These are phyloP conservation scores for Coemansia sp. DNA, from an alignment of 192 early-diverging fungal genomes.

Conservation along the genomic window DNA sequence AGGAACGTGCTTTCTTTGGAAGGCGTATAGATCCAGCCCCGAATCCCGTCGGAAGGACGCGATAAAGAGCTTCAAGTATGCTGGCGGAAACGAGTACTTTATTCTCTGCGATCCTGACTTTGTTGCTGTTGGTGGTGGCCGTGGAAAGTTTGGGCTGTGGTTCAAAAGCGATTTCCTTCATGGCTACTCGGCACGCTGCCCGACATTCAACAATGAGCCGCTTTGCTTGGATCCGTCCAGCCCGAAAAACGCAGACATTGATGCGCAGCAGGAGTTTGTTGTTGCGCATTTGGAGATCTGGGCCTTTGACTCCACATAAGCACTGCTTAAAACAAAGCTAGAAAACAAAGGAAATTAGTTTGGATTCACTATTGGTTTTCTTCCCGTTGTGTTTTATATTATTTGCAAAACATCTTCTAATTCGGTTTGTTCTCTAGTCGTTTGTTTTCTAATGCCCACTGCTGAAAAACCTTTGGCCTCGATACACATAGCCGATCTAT, in stretches of 20 bases:
- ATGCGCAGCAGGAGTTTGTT: conserved; percentile 53
- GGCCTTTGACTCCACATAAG: conserved; percentile 36
- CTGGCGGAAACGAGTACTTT: conserved; percentile 80
- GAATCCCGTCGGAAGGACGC: conserved; percentile 50
- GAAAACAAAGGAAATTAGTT: neutral
- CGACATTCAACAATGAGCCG: conserved; percentile 75
- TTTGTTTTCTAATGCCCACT: neutral
- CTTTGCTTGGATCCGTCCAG: conserved; percentile 50
- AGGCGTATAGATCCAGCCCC: conserved; percentile 47
- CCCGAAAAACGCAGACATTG: conserved; percentile 25
- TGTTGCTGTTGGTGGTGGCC: conserved; percentile 76
- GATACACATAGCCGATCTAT: conserved; percentile 10
- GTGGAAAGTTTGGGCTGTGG: conserved; percentile 77
- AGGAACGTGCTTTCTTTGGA: conserved; percentile 84
- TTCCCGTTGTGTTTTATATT: neutral
- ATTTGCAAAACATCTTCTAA: too few relatives aligned
- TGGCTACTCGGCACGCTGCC: conserved; percentile 67
- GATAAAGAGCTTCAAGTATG: conserved; percentile 66
- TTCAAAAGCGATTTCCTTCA: conserved; percentile 68
- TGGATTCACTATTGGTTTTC: neutral
- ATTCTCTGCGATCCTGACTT: conserved; percentile 71
- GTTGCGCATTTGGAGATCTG: conserved; percentile 50
- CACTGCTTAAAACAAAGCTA: neutral
- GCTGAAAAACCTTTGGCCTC: conserved; percentile 8
- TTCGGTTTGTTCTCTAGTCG: neutral